Conservation (phyloP, 345 rosid species). For the Durio zibethinus region DNA sequence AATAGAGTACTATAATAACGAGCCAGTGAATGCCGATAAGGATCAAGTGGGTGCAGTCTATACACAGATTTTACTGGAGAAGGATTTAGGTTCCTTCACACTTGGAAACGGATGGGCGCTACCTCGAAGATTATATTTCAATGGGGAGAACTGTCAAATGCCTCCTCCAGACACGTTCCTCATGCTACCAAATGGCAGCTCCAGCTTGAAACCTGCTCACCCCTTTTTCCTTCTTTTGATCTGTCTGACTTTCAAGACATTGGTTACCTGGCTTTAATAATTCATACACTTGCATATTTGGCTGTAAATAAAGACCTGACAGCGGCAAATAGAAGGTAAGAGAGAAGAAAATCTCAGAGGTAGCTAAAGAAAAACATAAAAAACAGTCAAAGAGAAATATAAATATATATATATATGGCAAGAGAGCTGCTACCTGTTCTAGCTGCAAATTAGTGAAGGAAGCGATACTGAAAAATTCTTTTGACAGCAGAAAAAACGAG, state of each 20-base stretch:
- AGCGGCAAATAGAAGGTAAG: no score
- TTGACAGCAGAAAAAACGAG: no score
- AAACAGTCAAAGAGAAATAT: no score
- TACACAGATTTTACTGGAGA: conserved; percentile 44
- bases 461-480: no score
- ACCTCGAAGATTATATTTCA: conserved; percentile 54
- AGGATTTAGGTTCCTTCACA: conserved; percentile 40
- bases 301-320: no score
- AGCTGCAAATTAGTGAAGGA: no score
- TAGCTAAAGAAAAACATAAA: no score
- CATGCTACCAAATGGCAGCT: conserved; percentile 40
- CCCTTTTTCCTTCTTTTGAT: conserved; percentile 16
- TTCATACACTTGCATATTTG: no score
- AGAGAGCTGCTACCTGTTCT: no score
- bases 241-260: conserved; percentile 3
- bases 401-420: no score
- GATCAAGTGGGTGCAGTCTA: conserved; percentile 34
- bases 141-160: conserved; percentile 53
- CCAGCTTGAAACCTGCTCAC: conserved; percentile 12
- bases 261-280: neutral
- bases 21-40: conserved; percentile 29
- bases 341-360: no score
- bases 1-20: conserved; percentile 32
- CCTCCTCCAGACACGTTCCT: conserved; percentile 55
- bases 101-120: conserved; percentile 56